phyloP scores from a whole-genome alignment of 2,329 filamentous ascomycete genomes.

The Polychaeton citri region DNA sequence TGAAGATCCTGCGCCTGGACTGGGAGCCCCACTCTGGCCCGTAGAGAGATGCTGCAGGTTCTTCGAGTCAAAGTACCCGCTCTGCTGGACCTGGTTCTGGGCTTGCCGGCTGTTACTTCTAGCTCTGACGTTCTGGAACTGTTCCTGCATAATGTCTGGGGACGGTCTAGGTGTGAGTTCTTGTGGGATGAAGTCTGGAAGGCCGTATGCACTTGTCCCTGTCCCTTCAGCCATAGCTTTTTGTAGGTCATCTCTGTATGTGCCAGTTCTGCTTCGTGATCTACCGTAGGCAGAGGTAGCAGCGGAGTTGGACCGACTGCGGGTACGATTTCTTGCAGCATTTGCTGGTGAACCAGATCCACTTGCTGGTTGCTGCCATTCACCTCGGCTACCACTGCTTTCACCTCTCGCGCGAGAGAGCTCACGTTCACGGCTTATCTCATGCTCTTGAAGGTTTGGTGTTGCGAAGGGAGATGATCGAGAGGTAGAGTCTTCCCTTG shows the following conservation, averaged over 20 bases:
- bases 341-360: slow-evolving; percentile 21
- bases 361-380: slow-evolving; percentile 4
- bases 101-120: slow-evolving; percentile 9
- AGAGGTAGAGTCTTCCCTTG: slow-evolving; percentile 12
- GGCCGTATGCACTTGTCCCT: slow-evolving; percentile 19
- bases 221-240: slow-evolving; percentile 35
- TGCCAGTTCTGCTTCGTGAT: slow-evolving; percentile 39
- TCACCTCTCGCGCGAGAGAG: slow-evolving; percentile 20
- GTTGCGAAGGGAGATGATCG: slow-evolving; percentile 2
- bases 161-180: slow-evolving; percentile 19
- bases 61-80: slow-evolving; percentile 16
- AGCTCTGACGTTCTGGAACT: slow-evolving; percentile 5
- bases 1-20: no score
- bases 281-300: slow-evolving; percentile 32
- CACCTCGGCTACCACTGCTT: slow-evolving; percentile 17
- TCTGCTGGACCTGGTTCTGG: slow-evolving; percentile 6
- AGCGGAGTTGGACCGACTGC: slow-evolving; percentile 44
- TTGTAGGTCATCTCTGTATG: slow-evolving; percentile 39
- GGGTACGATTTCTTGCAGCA: slow-evolving; percentile 24
- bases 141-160: slow-evolving; percentile 7
- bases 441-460: slow-evolving; percentile 10
- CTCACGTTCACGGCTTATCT: slow-evolving; percentile 18
- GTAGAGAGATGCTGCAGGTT: not conserved
- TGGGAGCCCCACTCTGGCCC: not conserved
- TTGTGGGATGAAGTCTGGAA: slow-evolving; percentile 21